Evolutionary conservation across 2,329 filamentous ascomycete species (phyloP).

Genomic region (Paradendryphiella salina): DNA sequence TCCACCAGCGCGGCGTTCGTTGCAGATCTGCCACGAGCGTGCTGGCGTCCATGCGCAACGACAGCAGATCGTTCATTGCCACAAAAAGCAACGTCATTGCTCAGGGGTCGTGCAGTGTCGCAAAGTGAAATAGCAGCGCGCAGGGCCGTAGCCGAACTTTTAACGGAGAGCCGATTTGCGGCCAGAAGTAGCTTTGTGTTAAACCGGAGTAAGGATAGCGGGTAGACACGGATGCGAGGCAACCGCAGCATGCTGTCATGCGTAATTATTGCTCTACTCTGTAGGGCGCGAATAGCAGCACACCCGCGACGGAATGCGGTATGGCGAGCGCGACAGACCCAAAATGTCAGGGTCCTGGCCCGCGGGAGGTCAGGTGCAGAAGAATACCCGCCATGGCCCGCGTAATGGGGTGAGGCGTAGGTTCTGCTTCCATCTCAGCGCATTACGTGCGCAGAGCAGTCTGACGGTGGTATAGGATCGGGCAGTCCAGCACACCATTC

Average conservation of each 20-base stretch:
- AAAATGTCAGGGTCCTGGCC: conserved; percentile 28
- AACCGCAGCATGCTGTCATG: conserved; percentile 26
- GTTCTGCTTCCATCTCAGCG: neutral
- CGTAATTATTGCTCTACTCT: conserved; percentile 27
- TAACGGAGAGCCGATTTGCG: conserved; percentile 7
- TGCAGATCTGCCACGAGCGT: conserved; percentile 27
- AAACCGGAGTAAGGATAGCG: conserved; percentile 10
- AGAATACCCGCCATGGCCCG: conserved; percentile 23
- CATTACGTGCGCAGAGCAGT: too few relatives aligned
- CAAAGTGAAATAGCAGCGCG: conserved; percentile 1
- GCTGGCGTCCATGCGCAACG: conserved; percentile 8
- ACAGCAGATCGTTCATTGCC: conserved; percentile 20
- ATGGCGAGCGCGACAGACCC: conserved; percentile 28
- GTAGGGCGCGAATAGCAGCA: conserved; percentile 18
- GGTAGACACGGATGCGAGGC: conserved; percentile 9
- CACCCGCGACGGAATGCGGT: conserved; percentile 21
- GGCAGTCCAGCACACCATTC: too few relatives aligned
- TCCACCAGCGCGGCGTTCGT: conserved; percentile 5
- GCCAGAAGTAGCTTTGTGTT: conserved; percentile 9
- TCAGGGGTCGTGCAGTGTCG: conserved; percentile 1
- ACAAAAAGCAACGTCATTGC: conserved; percentile 23
- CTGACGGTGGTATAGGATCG: too few relatives aligned
- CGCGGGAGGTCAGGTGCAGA: conserved; percentile 37
- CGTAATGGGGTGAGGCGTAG: conserved; percentile 21
- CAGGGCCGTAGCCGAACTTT: conserved; percentile 14